phyloP scores from a whole-genome alignment of 192 early-diverging fungal species.

The Mortierella claussenii region DNA sequence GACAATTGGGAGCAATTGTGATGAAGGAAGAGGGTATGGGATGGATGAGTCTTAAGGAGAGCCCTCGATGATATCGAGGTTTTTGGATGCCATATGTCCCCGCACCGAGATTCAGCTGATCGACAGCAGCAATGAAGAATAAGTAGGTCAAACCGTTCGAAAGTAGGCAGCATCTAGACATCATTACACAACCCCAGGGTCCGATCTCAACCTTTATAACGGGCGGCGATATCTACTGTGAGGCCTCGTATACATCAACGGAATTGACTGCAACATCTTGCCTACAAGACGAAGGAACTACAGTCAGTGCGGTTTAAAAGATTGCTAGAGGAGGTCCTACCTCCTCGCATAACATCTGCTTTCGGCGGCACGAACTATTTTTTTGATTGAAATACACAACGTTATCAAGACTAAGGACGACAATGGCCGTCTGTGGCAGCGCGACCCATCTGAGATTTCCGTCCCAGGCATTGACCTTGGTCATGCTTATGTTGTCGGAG shows the following conservation, averaged over 20 bases:
- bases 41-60: too few relatives aligned
- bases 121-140: too few relatives aligned
- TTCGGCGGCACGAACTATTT: neutral
- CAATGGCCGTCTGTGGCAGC: neutral
- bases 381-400: slow-evolving; percentile 4
- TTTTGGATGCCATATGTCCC: too few relatives aligned
- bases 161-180: too few relatives aligned
- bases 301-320: neutral
- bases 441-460: neutral
- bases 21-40: too few relatives aligned
- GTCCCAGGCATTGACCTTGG: slow-evolving; percentile 4
- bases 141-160: too few relatives aligned
- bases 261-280: slow-evolving; percentile 5
- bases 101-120: too few relatives aligned
- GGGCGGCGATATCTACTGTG: slow-evolving; percentile 10
- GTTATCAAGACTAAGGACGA: slow-evolving; percentile 3
- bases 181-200: too few relatives aligned
- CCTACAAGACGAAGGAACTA: slow-evolving; percentile 18
- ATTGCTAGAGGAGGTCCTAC: neutral
- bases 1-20: too few relatives aligned
- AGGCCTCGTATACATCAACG: slow-evolving; percentile 7
- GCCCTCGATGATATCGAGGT: too few relatives aligned
- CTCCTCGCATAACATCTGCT: slow-evolving; percentile 1
- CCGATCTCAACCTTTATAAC: neutral
- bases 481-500: slow-evolving; percentile 9